These are phyloP conservation scores for Blastobotrys aristatus DNA, from an alignment of 1,139 yeast genomes.

Conservation along the genomic window DNA sequence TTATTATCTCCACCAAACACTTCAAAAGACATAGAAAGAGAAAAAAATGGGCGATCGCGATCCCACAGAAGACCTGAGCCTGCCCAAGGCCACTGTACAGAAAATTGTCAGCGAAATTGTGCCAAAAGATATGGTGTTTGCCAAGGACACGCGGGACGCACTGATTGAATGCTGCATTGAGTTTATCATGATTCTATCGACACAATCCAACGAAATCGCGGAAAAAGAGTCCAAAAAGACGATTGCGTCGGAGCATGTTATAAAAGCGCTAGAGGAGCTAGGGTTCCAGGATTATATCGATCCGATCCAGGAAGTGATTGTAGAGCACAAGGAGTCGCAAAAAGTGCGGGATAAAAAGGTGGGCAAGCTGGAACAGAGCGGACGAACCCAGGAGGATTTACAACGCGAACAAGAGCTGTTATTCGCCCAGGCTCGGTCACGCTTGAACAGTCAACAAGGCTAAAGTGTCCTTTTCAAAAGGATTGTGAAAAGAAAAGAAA, in stretches of 20 bases:
- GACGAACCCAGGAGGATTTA: constrained; percentile 86
- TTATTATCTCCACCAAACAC: not conserved
- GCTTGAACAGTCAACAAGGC: constrained; percentile 28
- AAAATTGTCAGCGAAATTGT: constrained; percentile 87
- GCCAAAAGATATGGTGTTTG: constrained; percentile 78
- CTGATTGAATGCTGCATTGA: constrained; percentile 94
- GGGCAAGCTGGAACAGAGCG: constrained; percentile 89
- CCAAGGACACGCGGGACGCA: constrained; percentile 93
- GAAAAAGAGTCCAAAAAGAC: constrained; percentile 96
- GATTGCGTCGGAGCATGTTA: constrained; percentile 93
- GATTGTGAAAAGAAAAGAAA: not conserved
- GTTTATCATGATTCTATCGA: constrained; percentile 88
- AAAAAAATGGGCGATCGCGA: constrained; percentile 31
- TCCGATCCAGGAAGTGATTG: constrained; percentile 71
- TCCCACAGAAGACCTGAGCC: constrained; percentile 37
- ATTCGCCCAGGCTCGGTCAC: constrained; percentile 80
- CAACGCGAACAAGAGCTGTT: constrained; percentile 88
- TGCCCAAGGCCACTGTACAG: constrained; percentile 75
- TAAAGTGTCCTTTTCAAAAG: not conserved
- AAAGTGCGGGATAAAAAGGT: constrained; percentile 80
- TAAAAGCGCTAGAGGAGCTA: constrained; percentile 80
- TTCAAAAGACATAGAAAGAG: constrained; percentile 18
- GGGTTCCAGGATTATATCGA: constrained; percentile 85
- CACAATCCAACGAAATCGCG: constrained; percentile 93
- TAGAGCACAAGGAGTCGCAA: constrained; percentile 81